Percentiles rank a stretch among this genome's conserved stretches.
phyloP scores from a whole-genome alignment of 2,329 filamentous ascomycete genomes.

The Colletotrichum truncatum region DNA sequence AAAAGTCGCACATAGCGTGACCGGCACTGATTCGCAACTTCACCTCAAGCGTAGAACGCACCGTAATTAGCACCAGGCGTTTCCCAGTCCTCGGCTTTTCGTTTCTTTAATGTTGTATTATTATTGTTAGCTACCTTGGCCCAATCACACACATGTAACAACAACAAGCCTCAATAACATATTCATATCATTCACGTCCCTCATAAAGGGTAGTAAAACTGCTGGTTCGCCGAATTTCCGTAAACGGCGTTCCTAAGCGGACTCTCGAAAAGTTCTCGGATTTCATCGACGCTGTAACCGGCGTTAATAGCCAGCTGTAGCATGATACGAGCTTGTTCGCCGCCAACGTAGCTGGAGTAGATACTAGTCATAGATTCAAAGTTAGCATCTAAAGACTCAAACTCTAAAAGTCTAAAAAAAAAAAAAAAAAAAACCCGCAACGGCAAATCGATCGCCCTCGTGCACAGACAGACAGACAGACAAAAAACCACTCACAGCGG shows the following conservation, averaged over 20 bases:
- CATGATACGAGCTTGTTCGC: slow-evolving; percentile 41
- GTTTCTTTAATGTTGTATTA: not conserved
- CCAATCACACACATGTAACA: no score
- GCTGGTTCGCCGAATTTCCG: not conserved
- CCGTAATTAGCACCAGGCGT: no score
- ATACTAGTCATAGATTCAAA: no score
- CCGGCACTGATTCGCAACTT: not conserved
- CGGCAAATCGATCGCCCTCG: no score
- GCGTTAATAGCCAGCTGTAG: slow-evolving; percentile 42
- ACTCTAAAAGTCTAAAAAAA: not conserved
- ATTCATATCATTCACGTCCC: not conserved
- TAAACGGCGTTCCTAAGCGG: slow-evolving; percentile 34
- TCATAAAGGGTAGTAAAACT: not conserved
- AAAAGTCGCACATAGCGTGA: not conserved
- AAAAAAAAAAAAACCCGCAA: not conserved
- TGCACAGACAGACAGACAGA: no score
- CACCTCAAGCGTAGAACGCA: no score
- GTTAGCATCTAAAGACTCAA: not conserved
- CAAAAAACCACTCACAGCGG: slow-evolving; percentile 27
- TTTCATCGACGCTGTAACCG: slow-evolving; percentile 38
- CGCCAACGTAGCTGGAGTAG: slow-evolving; percentile 38
- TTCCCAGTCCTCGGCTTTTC: no score
- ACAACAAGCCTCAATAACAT: no score
- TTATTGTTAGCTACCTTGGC: no score
- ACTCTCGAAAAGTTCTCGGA: slow-evolving; percentile 40